A percentile compares a stretch with the other conserved stretches of the same genome.
phyloP scores from a whole-genome alignment of 208 protist species.

The Crithidia fasciculata region DNA sequence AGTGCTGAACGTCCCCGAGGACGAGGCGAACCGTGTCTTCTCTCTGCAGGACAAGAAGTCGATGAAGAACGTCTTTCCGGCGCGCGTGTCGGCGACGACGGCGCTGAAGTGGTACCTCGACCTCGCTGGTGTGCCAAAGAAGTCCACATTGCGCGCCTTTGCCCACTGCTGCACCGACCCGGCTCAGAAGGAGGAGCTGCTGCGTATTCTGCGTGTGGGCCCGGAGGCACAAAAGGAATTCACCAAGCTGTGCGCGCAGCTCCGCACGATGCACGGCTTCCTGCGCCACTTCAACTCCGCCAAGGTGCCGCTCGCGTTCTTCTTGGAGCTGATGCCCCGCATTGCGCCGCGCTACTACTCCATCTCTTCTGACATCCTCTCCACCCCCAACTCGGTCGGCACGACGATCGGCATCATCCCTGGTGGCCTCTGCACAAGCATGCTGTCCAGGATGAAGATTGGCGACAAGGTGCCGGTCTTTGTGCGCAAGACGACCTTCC shows the following conservation, averaged over 20 bases:
- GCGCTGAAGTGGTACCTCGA: slow-evolving; percentile 94
- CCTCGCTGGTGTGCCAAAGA: slow-evolving; percentile 82
- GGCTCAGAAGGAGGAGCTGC: slow-evolving; percentile 76
- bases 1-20: slow-evolving; percentile 56
- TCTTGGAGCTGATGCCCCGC: slow-evolving; percentile 94
- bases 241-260: slow-evolving; percentile 65
- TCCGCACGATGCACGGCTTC: slow-evolving; percentile 83
- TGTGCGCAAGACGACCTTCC: slow-evolving; percentile 94
- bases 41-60: slow-evolving; percentile 88
- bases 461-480: slow-evolving; percentile 87
- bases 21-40: slow-evolving; percentile 75
- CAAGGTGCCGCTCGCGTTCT: slow-evolving; percentile 80
- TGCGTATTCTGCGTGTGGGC: slow-evolving; percentile 73
- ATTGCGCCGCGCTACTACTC: slow-evolving; percentile 96
- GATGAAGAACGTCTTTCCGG: slow-evolving; percentile 88
- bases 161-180: slow-evolving; percentile 83
- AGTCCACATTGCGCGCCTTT: slow-evolving; percentile 91
- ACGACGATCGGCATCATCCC: slow-evolving; percentile 90
- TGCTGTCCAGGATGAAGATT: slow-evolving; percentile 69
- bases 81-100: slow-evolving; percentile 73
- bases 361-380: slow-evolving; percentile 93
- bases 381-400: slow-evolving; percentile 67
- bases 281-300: slow-evolving; percentile 82
- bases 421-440: slow-evolving; percentile 92
- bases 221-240: slow-evolving; percentile 79